These are phyloP conservation scores for Fusarium sambucinum DNA, from an alignment of 2,329 filamentous ascomycete species.

Conservation along the genomic window DNA sequence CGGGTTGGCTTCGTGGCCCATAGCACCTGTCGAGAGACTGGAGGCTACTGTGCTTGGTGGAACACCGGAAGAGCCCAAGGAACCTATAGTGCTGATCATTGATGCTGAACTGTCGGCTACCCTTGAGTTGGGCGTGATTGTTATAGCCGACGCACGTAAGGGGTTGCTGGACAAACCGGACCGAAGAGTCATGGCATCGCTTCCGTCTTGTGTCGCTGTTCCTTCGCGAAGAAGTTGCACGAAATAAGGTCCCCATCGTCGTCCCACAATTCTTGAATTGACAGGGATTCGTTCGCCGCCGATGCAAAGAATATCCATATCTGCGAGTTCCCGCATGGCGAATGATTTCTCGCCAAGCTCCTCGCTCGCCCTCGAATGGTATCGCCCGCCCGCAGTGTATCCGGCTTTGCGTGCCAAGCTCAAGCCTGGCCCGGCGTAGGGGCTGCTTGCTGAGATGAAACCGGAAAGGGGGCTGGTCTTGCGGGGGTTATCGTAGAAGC, in stretches of 20 bases:
- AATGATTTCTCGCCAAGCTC: conserved; percentile 87
- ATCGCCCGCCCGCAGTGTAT: conserved; percentile 79
- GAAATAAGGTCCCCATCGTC: conserved; percentile 96
- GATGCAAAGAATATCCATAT: conserved; percentile 96
- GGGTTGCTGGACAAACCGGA: conserved; percentile 69
- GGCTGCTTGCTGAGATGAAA: conserved; percentile 86
- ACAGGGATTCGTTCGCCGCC: conserved; percentile 92
- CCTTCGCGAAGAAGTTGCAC: conserved; percentile 90
- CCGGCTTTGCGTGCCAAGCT: conserved; percentile 71
- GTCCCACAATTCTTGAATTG: conserved; percentile 88
- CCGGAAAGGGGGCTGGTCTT: conserved; percentile 81
- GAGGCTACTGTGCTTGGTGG: conserved; percentile 60
- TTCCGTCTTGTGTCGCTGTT: conserved; percentile 76
- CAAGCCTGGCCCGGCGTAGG: conserved; percentile 67
- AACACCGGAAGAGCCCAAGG: conserved; percentile 53
- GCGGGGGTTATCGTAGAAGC: conserved; percentile 94
- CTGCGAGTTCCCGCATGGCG: conserved; percentile 83
- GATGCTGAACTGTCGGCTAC: conserved; percentile 62
- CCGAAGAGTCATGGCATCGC: conserved; percentile 80
- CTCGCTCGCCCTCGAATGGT: conserved; percentile 81
- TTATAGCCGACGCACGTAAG: conserved; percentile 83
- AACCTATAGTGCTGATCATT: conserved; percentile 59
- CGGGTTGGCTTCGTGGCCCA: conserved; percentile 56
- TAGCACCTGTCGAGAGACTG: conserved; percentile 55
- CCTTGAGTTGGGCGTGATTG: conserved; percentile 78